Base-by-base conservation (phyloP, 768 basidiomycete species). In the Mycena floridula region DNA sequence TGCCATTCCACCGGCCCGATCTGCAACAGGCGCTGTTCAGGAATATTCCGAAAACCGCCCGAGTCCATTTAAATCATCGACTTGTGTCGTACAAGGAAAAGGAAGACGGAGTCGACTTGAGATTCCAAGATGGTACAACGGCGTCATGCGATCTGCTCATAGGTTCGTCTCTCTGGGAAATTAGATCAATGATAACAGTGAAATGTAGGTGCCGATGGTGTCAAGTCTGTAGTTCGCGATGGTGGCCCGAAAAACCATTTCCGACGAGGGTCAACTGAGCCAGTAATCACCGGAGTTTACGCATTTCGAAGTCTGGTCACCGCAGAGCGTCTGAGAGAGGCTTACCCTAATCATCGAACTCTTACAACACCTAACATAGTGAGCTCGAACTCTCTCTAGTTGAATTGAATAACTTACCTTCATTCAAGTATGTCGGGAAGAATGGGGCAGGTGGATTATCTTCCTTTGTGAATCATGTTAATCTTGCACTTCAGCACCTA, bases 181-280 rank as follows among this genome's bases (percentile, higher is more conserved):
- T n/a, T n/a, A n/a, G n/a, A n/a, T n/a, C n/a, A n/a, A n/a, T n/a
- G n/a, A n/a, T n/a, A n/a, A n/a, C n/a, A n/a, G n/a, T n/a, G n/a
- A n/a, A n/a, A n/a, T n/a, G 32, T 72, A 37, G 69, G 68, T 3
- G 69, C 68, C 8, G 70, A 72, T 43, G 70, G 71, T 3, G 54
- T 73, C 37, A 58, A 53, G 46, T 62, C 60, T 13, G 49, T 50
- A 22, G 48, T 58, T 13, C 37, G 54, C 15, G 28, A 28, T 42
- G 4, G 40, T 25, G n/a, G 32, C 32, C 32, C 32, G n/a, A n/a
- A 35, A 18, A 35, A 35, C 7, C 32, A 35, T 18, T 35, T 35
- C 15, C 32, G 32, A 35, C 18, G 13, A 15, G 32, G 32, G n/a
- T n/a, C n/a, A n/a, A n/a, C n/a, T 1, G 55, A 70, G 21, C 66